Evolutionary conservation across 163 green algal genomes (phyloP).

Genomic region (Volvox carteri): DNA sequence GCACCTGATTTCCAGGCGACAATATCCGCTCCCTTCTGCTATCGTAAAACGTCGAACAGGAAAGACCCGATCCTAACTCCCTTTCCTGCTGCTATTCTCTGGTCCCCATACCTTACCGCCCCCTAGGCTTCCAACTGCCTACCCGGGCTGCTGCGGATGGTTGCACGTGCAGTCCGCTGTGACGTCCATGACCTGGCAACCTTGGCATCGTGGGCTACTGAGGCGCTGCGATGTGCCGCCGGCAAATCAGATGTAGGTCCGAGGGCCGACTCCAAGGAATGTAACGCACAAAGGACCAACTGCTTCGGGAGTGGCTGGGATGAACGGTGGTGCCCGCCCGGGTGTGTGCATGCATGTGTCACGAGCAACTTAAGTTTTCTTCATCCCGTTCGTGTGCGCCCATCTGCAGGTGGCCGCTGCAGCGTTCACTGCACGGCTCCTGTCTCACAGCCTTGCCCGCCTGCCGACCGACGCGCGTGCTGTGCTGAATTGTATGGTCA

Average conservation of each 20-base stretch:
- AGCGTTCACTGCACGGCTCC: constrained; percentile 9
- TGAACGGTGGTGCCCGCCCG: no score
- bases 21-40: no score
- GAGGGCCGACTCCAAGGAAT: no score
- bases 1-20: no score
- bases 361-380: no score
- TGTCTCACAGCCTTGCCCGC: constrained; percentile 13
- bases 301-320: no score
- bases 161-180: neutral
- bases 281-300: no score
- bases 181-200: neutral
- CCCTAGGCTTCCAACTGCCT: constrained; percentile 16
- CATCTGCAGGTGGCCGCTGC: neutral
- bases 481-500: constrained; percentile 32
- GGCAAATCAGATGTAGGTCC: no score
- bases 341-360: no score
- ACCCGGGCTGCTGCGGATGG: constrained; percentile 39
- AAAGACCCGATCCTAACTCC: no score
- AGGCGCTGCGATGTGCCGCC: constrained; percentile 9
- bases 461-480: constrained; percentile 27
- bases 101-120: neutral
- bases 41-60: no score
- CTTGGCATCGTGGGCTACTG: neutral
- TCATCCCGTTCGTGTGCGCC: neutral
- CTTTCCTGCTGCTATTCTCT: no score